These are phyloP conservation scores for Neonectria hederae DNA, from an alignment of 2,329 filamentous ascomycete genomes.

Conservation along the genomic window DNA sequence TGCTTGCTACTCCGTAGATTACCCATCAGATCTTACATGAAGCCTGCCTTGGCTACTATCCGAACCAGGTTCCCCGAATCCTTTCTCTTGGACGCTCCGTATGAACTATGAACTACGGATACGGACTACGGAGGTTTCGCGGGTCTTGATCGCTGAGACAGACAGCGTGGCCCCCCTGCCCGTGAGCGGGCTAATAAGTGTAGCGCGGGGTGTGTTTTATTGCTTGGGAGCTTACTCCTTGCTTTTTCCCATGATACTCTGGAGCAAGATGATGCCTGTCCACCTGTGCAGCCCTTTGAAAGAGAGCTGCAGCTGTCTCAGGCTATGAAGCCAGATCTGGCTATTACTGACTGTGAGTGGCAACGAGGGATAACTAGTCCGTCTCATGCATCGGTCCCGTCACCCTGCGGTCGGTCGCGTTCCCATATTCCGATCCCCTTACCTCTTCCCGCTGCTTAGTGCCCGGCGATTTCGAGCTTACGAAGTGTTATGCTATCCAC, in stretches of 20 bases:
- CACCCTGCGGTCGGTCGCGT: slow-evolving; percentile 14
- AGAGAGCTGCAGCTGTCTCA: slow-evolving; percentile 32
- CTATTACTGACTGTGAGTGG: slow-evolving; percentile 19
- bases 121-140: slow-evolving; percentile 10
- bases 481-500: not conserved
- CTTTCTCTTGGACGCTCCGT: slow-evolving; percentile 2
- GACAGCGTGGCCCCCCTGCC: slow-evolving; percentile 27
- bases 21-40: slow-evolving; percentile 37
- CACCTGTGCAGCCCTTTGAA: slow-evolving; percentile 11
- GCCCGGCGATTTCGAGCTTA: not conserved
- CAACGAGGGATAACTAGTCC: slow-evolving; percentile 16
- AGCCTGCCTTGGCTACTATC: slow-evolving; percentile 18
- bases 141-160: slow-evolving; percentile 15
- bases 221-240: slow-evolving; percentile 29
- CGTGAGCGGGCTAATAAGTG: slow-evolving; percentile 26
- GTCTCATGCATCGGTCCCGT: slow-evolving; percentile 21
- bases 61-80: slow-evolving; percentile 24
- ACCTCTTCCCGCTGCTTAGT: slow-evolving; percentile 6
- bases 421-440: slow-evolving; percentile 28
- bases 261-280: slow-evolving; percentile 17
- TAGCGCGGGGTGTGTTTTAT: slow-evolving; percentile 6
- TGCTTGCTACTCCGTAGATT: slow-evolving; percentile 13
- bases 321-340: not conserved
- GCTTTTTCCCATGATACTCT: slow-evolving; percentile 34
- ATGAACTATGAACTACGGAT: not conserved